These are phyloP conservation scores for Cymbopogon citratus DNA, from an alignment of 176 grass and related monocot genomes.

Conservation along the genomic window DNA sequence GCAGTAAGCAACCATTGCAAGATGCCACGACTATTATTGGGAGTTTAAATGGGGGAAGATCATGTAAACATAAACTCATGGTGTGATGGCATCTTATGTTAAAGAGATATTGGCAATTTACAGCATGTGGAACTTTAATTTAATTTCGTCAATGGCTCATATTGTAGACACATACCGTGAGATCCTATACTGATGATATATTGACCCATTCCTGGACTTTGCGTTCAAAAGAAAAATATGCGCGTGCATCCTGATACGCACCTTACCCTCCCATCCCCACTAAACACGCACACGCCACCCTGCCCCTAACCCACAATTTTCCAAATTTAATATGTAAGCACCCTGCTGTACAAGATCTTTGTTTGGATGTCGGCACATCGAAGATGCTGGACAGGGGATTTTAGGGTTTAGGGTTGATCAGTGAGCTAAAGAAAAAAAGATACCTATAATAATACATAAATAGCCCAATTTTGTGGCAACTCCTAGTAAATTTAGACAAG, in stretches of 20 bases:
- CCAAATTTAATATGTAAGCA: too few species aligned
- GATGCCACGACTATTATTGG: not conserved
- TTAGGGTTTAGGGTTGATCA: too few species aligned
- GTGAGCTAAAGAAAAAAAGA: too few species aligned
- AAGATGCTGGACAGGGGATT: too few species aligned
- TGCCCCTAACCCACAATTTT: too few species aligned
- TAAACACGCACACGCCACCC: too few species aligned
- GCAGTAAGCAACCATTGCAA: slow-evolving; percentile 11
- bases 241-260: not conserved
- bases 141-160: slow-evolving; percentile 27
- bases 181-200: slow-evolving; percentile 23
- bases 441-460: too few species aligned
- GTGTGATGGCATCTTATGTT: slow-evolving; percentile 13
- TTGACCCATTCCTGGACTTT: slow-evolving; percentile 8
- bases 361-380: too few species aligned
- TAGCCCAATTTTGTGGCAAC: too few species aligned
- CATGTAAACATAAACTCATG: slow-evolving; percentile 25
- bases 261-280: too few species aligned
- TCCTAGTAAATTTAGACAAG: too few species aligned
- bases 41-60: slow-evolving; percentile 1
- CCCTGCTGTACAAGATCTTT: too few species aligned
- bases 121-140: slow-evolving; percentile 24
- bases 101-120: slow-evolving; percentile 14
- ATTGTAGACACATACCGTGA: slow-evolving; percentile 24
- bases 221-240: not conserved